Percentiles rank a stretch among this genome's conserved stretches.
Conservation (phyloP, 2,329 filamentous ascomycete species). For the Pseudogymnoascus sp. region DNA sequence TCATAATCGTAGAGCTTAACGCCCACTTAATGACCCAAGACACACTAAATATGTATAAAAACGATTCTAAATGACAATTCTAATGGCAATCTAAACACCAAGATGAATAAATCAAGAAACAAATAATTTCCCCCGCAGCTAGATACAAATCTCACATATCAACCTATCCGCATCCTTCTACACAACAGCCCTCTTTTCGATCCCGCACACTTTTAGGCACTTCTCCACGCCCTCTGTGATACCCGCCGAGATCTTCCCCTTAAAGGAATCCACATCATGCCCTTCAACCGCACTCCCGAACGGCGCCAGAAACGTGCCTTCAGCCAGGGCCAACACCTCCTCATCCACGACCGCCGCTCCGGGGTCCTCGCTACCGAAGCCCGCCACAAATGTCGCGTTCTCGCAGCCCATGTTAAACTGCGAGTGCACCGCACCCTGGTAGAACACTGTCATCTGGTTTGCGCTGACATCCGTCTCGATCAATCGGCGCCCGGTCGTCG, state of each 20-base stretch:
- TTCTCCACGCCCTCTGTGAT: conserved; percentile 45
- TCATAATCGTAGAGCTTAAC: not conserved
- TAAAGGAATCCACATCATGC: conserved; percentile 40
- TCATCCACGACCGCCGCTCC: conserved; percentile 44
- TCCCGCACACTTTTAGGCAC: conserved; percentile 44
- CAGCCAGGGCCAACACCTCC: conserved; percentile 40
- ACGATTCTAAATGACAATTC: not conserved
- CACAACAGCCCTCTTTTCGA: conserved; percentile 16
- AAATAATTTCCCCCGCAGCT: not conserved
- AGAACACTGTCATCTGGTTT: conserved; percentile 47
- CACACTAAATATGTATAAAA: not conserved
- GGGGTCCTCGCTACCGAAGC: conserved; percentile 44
- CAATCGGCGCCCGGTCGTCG: conserved; percentile 33
- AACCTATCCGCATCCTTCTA: not conserved
- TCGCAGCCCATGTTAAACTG: conserved; percentile 50
- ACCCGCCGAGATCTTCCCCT: conserved; percentile 37
- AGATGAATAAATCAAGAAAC: not conserved
- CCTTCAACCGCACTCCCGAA: conserved; percentile 40
- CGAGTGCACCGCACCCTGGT: conserved; percentile 46
- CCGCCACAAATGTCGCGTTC: conserved; percentile 42
- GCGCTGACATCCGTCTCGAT: conserved; percentile 34
- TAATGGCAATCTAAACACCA: not conserved
- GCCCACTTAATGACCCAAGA: not conserved
- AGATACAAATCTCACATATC: not conserved
- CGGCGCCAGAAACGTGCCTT: conserved; percentile 39